These are phyloP conservation scores for Cytospora mali DNA, from an alignment of 2,329 filamentous ascomycete species.

Conservation along the genomic window DNA sequence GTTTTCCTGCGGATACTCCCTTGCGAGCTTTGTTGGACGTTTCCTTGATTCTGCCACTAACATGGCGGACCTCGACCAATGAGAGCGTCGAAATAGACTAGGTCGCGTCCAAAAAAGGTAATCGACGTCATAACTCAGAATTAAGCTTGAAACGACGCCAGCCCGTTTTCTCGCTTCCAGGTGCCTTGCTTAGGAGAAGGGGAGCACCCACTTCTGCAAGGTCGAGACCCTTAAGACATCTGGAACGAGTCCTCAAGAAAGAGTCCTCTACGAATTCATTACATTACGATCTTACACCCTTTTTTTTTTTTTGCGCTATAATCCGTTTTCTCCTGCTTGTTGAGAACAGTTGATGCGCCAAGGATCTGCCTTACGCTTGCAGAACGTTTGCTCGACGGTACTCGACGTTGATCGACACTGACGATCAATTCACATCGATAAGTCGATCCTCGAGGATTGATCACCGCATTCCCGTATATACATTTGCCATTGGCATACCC, in stretches of 20 bases:
- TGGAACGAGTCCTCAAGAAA: no score
- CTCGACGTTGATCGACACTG: background rate
- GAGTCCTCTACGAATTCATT: background rate
- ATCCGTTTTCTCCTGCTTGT: no score
- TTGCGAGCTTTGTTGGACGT: no score
- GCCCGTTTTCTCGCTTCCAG: background rate
- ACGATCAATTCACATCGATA: background rate
- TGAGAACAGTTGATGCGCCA: background rate
- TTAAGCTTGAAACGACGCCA: slow-evolving; percentile 15
- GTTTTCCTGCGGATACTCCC: no score
- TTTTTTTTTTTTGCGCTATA: background rate
- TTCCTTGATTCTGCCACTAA: background rate
- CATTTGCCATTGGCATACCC: background rate
- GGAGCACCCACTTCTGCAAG: background rate
- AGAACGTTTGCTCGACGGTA: background rate
- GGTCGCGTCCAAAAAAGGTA: slow-evolving; percentile 12
- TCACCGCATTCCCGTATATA: background rate
- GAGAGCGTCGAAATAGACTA: background rate
- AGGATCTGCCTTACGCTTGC: background rate
- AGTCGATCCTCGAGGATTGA: background rate
- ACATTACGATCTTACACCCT: no score
- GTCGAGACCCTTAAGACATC: no score
- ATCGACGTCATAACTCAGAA: slow-evolving; percentile 14
- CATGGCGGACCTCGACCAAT: background rate
- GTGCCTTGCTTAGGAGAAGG: background rate